Conservation (phyloP, 2,329 filamentous ascomycete genomes). For the Tolypocladium endophyticum region DNA sequence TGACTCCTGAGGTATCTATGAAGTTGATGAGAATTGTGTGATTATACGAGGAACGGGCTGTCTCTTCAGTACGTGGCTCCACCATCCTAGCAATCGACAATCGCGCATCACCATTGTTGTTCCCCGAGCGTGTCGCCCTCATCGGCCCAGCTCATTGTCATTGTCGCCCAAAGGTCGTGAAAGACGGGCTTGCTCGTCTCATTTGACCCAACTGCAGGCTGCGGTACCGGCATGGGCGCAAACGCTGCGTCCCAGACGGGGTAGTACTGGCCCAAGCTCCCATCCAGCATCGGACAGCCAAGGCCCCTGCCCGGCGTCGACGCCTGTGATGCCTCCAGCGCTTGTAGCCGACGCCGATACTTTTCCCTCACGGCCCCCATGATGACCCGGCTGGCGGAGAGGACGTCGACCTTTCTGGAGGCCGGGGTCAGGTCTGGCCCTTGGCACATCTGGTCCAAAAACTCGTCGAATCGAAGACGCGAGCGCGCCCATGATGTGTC, state of each 20-base stretch:
- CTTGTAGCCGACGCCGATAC: slow-evolving; percentile 29
- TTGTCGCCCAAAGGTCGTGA: slow-evolving; percentile 37
- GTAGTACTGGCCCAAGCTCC: slow-evolving; percentile 34
- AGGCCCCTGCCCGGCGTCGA: slow-evolving; percentile 9
- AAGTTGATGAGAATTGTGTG: neutral
- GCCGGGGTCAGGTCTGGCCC: slow-evolving; percentile 11
- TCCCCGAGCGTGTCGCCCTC: neutral
- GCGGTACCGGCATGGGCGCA: slow-evolving; percentile 7
- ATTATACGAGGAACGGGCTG: neutral
- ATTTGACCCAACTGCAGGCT: neutral
- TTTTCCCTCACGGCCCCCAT: slow-evolving; percentile 34
- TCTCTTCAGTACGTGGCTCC: neutral
- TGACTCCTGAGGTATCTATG: neutral
- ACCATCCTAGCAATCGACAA: no score
- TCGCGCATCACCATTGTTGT: neutral
- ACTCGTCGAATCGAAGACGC: slow-evolving; percentile 27
- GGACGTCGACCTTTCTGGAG: slow-evolving; percentile 26
- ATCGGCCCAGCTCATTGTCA: slow-evolving; percentile 34
- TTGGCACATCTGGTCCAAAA: slow-evolving; percentile 25
- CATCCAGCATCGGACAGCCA: slow-evolving; percentile 42
- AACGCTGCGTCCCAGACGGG: slow-evolving; percentile 32
- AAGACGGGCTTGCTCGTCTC: slow-evolving; percentile 16
- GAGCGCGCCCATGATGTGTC: slow-evolving; percentile 26
- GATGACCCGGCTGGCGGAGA: slow-evolving; percentile 35
- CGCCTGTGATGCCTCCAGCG: slow-evolving; percentile 14